These are phyloP conservation scores for Zanthoxylum bungeanum DNA, from an alignment of 345 rosid species.

Conservation along the genomic window DNA sequence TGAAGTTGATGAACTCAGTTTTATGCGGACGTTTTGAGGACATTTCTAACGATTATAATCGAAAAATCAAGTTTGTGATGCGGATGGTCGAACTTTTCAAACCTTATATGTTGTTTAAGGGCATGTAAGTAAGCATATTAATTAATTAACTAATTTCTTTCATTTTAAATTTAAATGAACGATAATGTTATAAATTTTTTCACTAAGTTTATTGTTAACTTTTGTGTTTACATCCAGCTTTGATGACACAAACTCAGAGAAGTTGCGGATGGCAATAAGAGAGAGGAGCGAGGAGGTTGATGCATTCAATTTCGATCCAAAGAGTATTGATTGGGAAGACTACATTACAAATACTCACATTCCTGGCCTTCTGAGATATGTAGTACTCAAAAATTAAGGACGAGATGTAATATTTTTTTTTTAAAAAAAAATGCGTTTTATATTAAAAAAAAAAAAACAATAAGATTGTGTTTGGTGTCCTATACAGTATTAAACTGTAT, in stretches of 20 bases:
- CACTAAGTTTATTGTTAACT: not conserved
- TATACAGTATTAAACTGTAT: no score
- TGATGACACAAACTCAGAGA: conserved; percentile 33
- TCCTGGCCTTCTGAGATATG: conserved; percentile 31
- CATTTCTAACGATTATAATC: not conserved
- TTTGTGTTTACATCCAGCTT: conserved; percentile 36
- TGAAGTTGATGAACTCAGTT: conserved; percentile 17
- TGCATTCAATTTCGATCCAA: conserved; percentile 47
- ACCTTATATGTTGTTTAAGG: conserved; percentile 34
- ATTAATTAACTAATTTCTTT: no score
- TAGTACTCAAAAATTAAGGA: no score
- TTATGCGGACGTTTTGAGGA: conserved; percentile 16
- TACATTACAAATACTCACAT: conserved; percentile 42
- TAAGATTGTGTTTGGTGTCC: no score
- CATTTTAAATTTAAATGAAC: no score
- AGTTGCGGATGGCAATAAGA: conserved; percentile 11
- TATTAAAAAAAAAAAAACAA: no score
- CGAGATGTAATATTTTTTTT: no score
- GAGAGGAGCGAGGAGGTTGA: not conserved
- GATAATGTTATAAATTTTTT: not conserved
- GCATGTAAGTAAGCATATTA: conserved; percentile 19
- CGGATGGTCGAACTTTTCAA: conserved; percentile 32
- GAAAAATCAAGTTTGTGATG: conserved; percentile 30
- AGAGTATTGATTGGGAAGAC: conserved; percentile 44
- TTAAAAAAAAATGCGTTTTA: no score